Evolutionary conservation across 352 stramenopile species (phyloP).

Genomic region (Elongisporangium prolatum): DNA sequence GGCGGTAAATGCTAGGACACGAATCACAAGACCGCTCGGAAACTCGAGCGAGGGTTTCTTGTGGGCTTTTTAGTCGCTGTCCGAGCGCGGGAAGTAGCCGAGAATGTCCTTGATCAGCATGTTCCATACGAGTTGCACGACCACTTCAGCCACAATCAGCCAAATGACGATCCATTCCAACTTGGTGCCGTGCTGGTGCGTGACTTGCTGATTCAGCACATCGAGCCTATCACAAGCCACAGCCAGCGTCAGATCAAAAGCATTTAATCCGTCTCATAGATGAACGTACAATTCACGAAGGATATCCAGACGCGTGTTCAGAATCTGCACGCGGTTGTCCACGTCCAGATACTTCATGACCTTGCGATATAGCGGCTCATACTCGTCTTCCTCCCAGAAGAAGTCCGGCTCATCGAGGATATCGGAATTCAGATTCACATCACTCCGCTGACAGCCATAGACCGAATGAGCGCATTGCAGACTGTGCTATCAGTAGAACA

Average conservation of each 20-base stretch:
- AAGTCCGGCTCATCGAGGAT: slow-evolving; percentile 94
- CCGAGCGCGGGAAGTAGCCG: slow-evolving; percentile 73
- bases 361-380: slow-evolving; percentile 90
- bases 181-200: slow-evolving; percentile 85
- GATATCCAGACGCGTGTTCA: slow-evolving; percentile 93
- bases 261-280: neutral
- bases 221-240: slow-evolving; percentile 58
- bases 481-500: neutral
- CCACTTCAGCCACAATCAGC: slow-evolving; percentile 90
- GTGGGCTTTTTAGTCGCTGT: slow-evolving; percentile 24
- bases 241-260: neutral
- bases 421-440: slow-evolving; percentile 93
- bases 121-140: slow-evolving; percentile 86
- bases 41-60: slow-evolving; percentile 1
- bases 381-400: slow-evolving; percentile 93
- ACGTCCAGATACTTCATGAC: slow-evolving; percentile 92
- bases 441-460: slow-evolving; percentile 87
- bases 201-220: slow-evolving; percentile 90
- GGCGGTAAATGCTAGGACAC: neutral
- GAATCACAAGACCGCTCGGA: neutral
- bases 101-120: slow-evolving; percentile 89
- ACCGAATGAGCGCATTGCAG: no score
- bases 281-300: slow-evolving; percentile 84
- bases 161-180: slow-evolving; percentile 94
- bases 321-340: slow-evolving; percentile 88